Conservation (phyloP, 495 filamentous ascomycete species). For the Lentithecium fluviatile region DNA sequence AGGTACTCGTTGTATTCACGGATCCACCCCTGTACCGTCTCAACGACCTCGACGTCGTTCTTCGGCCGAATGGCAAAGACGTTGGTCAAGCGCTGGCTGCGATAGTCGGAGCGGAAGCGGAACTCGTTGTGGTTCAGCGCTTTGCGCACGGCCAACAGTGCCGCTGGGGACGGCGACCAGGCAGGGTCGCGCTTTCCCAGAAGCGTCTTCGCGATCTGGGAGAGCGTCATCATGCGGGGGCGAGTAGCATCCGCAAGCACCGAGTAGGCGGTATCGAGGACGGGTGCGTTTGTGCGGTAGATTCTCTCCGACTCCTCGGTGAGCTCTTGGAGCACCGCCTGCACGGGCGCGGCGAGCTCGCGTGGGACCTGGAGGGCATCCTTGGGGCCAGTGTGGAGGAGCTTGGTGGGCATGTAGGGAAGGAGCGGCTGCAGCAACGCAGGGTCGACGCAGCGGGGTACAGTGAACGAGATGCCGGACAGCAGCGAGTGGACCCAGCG, state of each 20-base stretch:
- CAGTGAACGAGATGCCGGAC: conserved; percentile 55
- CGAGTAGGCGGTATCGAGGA: conserved; percentile 45
- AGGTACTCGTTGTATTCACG: conserved; percentile 56
- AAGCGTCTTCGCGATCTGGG: conserved; percentile 59
- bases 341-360: conserved; percentile 49
- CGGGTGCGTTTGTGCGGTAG: conserved; percentile 47
- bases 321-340: conserved; percentile 56
- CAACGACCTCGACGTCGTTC: conserved; percentile 46
- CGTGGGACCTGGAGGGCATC: conserved; percentile 55
- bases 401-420: conserved; percentile 58
- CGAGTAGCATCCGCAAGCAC: conserved; percentile 41
- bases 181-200: conserved; percentile 46
- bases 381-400: conserved; percentile 43
- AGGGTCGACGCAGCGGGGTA: conserved; percentile 61
- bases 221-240: conserved; percentile 56
- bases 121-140: conserved; percentile 57
- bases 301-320: conserved; percentile 50
- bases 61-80: conserved; percentile 51
- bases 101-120: conserved; percentile 48
- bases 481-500: conserved; percentile 63
- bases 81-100: conserved; percentile 44
- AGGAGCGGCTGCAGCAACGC: conserved; percentile 59
- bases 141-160: conserved; percentile 68
- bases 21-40: conserved; percentile 56
- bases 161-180: conserved; percentile 47